These are phyloP conservation scores for Trametes elegans DNA, from an alignment of 768 basidiomycete genomes.

Conservation along the genomic window DNA sequence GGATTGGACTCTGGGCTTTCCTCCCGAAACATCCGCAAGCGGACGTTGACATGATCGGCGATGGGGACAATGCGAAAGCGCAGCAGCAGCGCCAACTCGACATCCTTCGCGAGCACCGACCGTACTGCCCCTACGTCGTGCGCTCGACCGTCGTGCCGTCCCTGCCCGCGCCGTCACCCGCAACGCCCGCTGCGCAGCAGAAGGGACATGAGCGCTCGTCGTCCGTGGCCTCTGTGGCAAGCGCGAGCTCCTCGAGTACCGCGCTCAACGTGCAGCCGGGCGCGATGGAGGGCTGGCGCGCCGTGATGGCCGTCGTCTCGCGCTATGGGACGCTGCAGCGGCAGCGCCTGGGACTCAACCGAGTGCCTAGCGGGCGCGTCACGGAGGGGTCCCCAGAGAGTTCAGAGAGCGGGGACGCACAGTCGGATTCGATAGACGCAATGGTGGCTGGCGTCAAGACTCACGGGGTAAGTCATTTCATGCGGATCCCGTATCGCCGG, in stretches of 20 bases:
- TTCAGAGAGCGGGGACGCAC: conserved; percentile 16
- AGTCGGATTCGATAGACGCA: conserved; percentile 38
- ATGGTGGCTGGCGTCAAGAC: conserved; percentile 79
- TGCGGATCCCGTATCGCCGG: background rate
- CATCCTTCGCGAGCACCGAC: conserved; percentile 76
- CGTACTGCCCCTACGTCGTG: conserved; percentile 83
- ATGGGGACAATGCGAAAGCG: conserved; percentile 1
- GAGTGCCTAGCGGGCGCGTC: conserved; percentile 30
- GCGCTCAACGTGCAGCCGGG: conserved; percentile 31
- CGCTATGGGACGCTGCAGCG: conserved; percentile 65
- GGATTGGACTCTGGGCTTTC: conserved; percentile 79
- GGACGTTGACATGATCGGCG: conserved; percentile 7
- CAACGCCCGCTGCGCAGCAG: conserved; percentile 1
- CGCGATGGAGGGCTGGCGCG: conserved; percentile 75
- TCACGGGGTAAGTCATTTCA: conserved; percentile 56
- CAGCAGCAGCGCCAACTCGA: conserved; percentile 55
- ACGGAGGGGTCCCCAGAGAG: conserved; percentile 2
- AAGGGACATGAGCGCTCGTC: conserved; percentile 25
- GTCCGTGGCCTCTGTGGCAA: conserved; percentile 22
- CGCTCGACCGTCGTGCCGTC: conserved; percentile 65
- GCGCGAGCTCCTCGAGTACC: conserved; percentile 31
- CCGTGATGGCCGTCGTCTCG: conserved; percentile 65
- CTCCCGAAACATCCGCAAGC: conserved; percentile 23
- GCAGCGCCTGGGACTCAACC: conserved; percentile 36
- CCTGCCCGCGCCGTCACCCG: conserved; percentile 34